Conservation (phyloP, 371 early-diverging fungal genomes). For the Vittaforma corneae region DNA sequence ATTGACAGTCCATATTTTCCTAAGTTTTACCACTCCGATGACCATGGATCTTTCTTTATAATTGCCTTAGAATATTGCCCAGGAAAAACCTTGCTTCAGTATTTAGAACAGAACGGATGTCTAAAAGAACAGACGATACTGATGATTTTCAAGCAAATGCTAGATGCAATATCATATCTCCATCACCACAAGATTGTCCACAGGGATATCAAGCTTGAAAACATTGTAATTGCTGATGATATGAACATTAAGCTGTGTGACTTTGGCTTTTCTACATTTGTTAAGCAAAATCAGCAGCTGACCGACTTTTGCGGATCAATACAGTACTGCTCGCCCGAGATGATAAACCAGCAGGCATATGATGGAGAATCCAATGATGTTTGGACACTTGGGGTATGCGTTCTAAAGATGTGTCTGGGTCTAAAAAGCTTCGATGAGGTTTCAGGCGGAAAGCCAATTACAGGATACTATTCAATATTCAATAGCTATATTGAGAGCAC, state of each 20-base stretch:
- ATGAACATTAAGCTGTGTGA: slow-evolving; percentile 87
- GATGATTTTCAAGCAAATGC: slow-evolving; percentile 13
- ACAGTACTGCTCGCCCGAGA: slow-evolving; percentile 83
- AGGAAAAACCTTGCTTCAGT: background rate
- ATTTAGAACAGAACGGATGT: background rate
- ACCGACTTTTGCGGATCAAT: slow-evolving; percentile 91
- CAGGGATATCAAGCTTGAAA: slow-evolving; percentile 89
- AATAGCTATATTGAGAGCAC: no score
- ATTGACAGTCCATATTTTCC: no score
- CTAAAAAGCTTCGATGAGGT: no score
- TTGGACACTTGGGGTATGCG: slow-evolving; percentile 92
- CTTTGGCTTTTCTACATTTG: slow-evolving; percentile 82
- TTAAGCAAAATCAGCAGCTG: slow-evolving; percentile 69
- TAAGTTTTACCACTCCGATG: no score
- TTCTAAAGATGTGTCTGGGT: slow-evolving; percentile 94
- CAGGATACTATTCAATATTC: no score
- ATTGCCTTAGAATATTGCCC: background rate
- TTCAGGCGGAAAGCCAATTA: no score
- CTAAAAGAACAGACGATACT: background rate
- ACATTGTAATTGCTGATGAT: slow-evolving; percentile 69
- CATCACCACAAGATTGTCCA: slow-evolving; percentile 89
- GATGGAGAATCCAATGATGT: slow-evolving; percentile 77
- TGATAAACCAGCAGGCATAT: slow-evolving; percentile 80
- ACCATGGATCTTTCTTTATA: no score
- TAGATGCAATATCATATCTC: slow-evolving; percentile 72